A percentile compares a stretch with the other conserved stretches of the same genome.
Evolutionary conservation across 495 filamentous ascomycete genomes (phyloP).

Genomic region (Bombardia bombarda): DNA sequence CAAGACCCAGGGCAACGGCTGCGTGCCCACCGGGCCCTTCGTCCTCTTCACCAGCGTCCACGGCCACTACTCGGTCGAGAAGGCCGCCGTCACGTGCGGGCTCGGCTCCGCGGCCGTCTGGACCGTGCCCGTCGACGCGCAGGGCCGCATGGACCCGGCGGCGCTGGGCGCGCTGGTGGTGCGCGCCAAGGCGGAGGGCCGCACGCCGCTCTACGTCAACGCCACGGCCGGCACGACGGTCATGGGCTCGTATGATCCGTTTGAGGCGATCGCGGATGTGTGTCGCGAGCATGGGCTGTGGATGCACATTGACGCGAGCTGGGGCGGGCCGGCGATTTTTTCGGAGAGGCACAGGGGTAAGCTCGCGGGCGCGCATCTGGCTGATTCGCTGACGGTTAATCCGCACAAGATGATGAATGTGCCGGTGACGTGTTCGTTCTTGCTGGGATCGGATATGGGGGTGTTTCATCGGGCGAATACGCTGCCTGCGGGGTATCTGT

Average conservation of each 20-base stretch:
- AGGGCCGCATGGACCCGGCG: constrained; percentile 61
- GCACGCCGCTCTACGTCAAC: constrained; percentile 90
- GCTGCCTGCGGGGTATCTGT: constrained; percentile 79
- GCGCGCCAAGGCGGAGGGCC: constrained; percentile 51
- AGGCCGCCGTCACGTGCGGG: constrained; percentile 80
- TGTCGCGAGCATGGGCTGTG: constrained; percentile 68
- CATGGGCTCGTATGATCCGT: constrained; percentile 80
- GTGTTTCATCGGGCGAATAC: constrained; percentile 77
- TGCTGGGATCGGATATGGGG: constrained; percentile 66
- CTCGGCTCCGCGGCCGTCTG: constrained; percentile 68
- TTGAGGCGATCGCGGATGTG: constrained; percentile 60
- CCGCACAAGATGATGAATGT: constrained; percentile 97
- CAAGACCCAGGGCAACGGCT: constrained; percentile 61
- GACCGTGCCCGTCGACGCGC: constrained; percentile 62
- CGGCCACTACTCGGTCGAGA: constrained; percentile 92
- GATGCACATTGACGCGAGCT: constrained; percentile 86
- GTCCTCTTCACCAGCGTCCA: constrained; percentile 84
- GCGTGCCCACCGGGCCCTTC: constrained; percentile 48
- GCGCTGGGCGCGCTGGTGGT: constrained; percentile 55
- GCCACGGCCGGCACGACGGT: constrained; percentile 94
- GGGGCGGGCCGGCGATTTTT: constrained; percentile 84
- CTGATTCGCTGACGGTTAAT: constrained; percentile 76
- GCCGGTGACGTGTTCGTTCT: constrained; percentile 83
- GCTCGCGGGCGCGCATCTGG: constrained; percentile 60
- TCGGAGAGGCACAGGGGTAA: constrained; percentile 54